Evolutionary conservation across 495 filamentous ascomycete species (phyloP).

Genomic region (Aspergillus indologenus): DNA sequence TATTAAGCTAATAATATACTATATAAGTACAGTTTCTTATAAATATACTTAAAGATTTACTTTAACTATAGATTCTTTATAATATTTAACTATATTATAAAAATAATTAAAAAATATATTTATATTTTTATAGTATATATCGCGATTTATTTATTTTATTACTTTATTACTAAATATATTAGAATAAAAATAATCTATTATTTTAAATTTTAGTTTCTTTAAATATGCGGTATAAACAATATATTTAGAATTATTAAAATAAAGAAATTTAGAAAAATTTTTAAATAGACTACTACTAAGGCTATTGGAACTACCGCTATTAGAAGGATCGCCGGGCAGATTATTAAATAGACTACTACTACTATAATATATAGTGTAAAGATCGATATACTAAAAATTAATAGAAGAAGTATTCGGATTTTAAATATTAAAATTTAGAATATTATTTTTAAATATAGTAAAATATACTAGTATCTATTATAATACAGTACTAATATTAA

Average conservation of each 20-base stretch:
- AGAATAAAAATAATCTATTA: background rate
- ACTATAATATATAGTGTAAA: too few species aligned
- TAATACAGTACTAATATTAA: too few species aligned
- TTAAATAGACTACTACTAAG: too few species aligned
- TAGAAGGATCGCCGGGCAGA: too few species aligned
- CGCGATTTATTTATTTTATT: background rate
- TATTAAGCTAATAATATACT: background rate
- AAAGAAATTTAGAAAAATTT: too few species aligned
- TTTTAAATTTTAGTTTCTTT: background rate
- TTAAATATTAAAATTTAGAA: too few species aligned
- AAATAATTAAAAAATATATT: background rate
- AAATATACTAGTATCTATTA: too few species aligned
- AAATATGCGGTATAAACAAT: background rate
- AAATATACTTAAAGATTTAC: background rate
- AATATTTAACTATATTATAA: background rate
- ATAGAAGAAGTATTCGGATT: too few species aligned
- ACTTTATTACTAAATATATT: background rate
- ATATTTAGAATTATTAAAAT: background rate
- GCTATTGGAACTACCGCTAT: too few species aligned
- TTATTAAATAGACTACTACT: too few species aligned
- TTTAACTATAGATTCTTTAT: background rate
- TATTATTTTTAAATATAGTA: too few species aligned
- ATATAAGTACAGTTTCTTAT: background rate
- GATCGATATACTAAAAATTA: too few species aligned
- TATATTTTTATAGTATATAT: constrained; percentile 4